Percentiles rank a stretch among this genome's conserved stretches.
phyloP scores from a whole-genome alignment of 2,329 filamentous ascomycete species.

The Exophiala spinifera region DNA sequence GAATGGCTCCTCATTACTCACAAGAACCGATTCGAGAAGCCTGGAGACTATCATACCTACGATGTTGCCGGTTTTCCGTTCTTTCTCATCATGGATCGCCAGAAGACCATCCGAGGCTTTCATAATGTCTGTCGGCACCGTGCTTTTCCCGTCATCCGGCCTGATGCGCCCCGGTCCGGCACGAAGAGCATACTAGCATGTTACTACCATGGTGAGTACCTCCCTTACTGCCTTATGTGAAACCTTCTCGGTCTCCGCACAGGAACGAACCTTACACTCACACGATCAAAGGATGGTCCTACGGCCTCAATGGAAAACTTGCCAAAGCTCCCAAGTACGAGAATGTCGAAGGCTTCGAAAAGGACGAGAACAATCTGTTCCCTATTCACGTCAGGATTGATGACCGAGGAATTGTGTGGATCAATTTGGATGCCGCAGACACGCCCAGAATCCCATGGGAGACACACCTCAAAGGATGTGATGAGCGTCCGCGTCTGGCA shows the following conservation, averaged over 20 bases:
- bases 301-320: slow-evolving; percentile 55
- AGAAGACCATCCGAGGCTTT: slow-evolving; percentile 51
- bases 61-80: slow-evolving; percentile 50
- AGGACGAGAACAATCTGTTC: slow-evolving; percentile 54
- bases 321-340: slow-evolving; percentile 60
- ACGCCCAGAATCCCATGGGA: slow-evolving; percentile 29
- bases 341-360: slow-evolving; percentile 56
- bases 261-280: too few species aligned
- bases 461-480: slow-evolving; percentile 24
- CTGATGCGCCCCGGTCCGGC: slow-evolving; percentile 11
- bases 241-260: too few species aligned
- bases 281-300: too few species aligned
- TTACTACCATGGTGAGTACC: slow-evolving; percentile 61
- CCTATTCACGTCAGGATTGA: slow-evolving; percentile 17
- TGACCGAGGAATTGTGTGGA: slow-evolving; percentile 15
- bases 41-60: slow-evolving; percentile 39
- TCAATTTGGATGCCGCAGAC: slow-evolving; percentile 13
- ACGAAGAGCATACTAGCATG: slow-evolving; percentile 50
- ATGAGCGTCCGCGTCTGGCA: slow-evolving; percentile 47
- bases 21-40: slow-evolving; percentile 46
- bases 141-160: slow-evolving; percentile 52
- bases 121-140: slow-evolving; percentile 61
- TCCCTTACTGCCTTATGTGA: too few species aligned
- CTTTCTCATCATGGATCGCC: slow-evolving; percentile 51
- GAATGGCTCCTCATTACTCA: slow-evolving; percentile 45